Percentiles rank a stretch among this genome's conserved stretches.
phyloP scores from a whole-genome alignment of 805 yeast genomes.

The Cyberlindnera americana region DNA sequence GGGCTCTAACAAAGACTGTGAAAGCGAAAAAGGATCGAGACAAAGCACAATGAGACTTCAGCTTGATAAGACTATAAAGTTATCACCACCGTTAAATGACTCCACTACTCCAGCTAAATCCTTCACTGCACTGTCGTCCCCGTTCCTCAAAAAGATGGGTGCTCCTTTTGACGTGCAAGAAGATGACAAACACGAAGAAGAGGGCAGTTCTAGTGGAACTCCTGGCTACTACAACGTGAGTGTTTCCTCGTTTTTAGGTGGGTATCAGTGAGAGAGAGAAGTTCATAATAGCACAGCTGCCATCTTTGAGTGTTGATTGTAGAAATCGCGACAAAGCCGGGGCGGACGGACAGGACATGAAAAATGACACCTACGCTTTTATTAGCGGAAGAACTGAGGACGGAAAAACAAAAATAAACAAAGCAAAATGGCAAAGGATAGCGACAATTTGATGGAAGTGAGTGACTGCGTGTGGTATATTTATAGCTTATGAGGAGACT shows the following conservation, averaged over 20 bases:
- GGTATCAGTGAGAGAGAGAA: conserved; percentile 5
- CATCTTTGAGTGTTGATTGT: too few species aligned
- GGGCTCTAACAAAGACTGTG: too few species aligned
- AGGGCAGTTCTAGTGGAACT: not conserved
- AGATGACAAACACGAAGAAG: not conserved
- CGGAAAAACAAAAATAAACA: too few species aligned
- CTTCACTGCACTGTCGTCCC: conserved; percentile 6
- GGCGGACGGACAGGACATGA: too few species aligned
- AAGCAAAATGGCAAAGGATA: conserved; percentile 1
- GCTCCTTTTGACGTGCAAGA: conserved; percentile 14
- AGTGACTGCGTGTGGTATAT: too few species aligned
- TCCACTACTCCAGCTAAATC: not conserved
- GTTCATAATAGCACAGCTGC: too few species aligned
- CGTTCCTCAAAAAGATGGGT: conserved; percentile 14
- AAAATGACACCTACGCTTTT: conserved; percentile 1
- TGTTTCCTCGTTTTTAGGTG: conserved; percentile 20
- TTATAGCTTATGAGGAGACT: too few species aligned
- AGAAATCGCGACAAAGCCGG: not conserved
- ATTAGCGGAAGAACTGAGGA: not conserved
- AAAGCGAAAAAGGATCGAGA: not conserved
- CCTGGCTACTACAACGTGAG: conserved; percentile 20
- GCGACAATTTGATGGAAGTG: not conserved
- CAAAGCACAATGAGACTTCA: conserved; percentile 2
- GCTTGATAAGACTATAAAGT: too few species aligned
- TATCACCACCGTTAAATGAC: conserved; percentile 6